Base-by-base conservation (phyloP, 164 flowering plant genomes). In the Umbilicus rupestris region DNA sequence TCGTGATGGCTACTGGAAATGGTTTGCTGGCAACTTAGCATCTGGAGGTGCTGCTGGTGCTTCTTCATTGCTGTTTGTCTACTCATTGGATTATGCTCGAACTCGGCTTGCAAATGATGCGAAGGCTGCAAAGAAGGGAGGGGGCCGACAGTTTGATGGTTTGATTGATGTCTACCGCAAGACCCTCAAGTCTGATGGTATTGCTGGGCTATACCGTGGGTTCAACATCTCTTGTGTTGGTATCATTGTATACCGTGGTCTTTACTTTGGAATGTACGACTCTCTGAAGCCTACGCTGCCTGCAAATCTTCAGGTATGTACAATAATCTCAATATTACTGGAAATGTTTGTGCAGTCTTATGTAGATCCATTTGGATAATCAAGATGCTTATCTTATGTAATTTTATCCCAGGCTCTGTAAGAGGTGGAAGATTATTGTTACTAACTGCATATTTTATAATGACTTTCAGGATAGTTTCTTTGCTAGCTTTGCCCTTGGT, bases 41-140 rank as follows among this genome's bases (percentile, higher is more conserved):
- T 89, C 96, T 70, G 96, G 96, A 72, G 92, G 89, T 77, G 89
- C 88, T 67, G 96, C 96, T 72, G 96, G 92, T 81, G 96, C 92
- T 62, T 87, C 90, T 31, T 89, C 90, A 20, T 74, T 83, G 39
- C 75, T 87, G 64, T 89, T 89, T 81, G 96, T 89, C 39, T 87
- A 84, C 71, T 89, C 96, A 57, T 63, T 89, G 65, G 92, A 89
- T 63, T 89, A 85, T 74, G 92, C 92, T n/a, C 74, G 90, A 65
- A 89, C 96, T 39, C 89, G 96, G 71, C 77, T 89, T 29, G 90
- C 96, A 6, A 88, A 85, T 73, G 96, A 88, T 77, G 76, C 96
- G 12, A 87, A 89, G 77, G 85, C 96, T 39, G 85, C 92, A 29
- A 89, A 89, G 83, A 83, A 83, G 73, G 96, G 96, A 62, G 93